Evolutionary conservation across 495 filamentous ascomycete genomes (phyloP).

Genomic region (Penicillium roqueforti): DNA sequence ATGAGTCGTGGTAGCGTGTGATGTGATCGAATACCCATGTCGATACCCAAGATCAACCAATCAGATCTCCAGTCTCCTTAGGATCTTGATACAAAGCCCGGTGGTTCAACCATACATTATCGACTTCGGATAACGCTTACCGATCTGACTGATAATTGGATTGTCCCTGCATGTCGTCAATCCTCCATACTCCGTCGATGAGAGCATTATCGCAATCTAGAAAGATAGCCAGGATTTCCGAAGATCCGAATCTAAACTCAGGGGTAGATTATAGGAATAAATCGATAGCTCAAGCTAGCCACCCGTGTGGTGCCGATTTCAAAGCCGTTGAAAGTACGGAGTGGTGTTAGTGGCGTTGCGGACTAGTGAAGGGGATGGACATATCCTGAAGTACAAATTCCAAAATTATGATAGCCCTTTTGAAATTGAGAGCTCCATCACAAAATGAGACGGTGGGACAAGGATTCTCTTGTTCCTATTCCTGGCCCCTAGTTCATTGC

Average conservation of each 20-base stretch:
- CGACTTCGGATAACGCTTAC: neutral
- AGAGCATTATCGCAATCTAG: neutral
- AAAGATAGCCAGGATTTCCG: neutral
- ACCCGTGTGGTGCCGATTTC: neutral
- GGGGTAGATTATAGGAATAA: neutral
- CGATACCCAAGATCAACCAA: neutral
- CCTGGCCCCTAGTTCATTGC: neutral
- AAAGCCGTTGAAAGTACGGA: neutral
- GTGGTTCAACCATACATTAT: neutral
- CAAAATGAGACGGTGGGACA: neutral
- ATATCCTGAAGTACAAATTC: neutral
- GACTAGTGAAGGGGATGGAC: neutral
- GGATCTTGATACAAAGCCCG: neutral
- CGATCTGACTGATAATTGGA: neutral
- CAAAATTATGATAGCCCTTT: slow-evolving; percentile 3
- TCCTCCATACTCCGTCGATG: no score
- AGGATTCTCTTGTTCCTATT: neutral
- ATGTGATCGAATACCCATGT: neutral
- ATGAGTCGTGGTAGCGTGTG: neutral
- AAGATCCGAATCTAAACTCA: neutral
- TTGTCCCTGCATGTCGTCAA: neutral
- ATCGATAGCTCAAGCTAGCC: neutral
- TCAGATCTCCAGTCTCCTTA: neutral
- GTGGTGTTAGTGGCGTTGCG: neutral
- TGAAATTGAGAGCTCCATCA: neutral